Evolutionary conservation across 495 filamentous ascomycete genomes (phyloP).

Genomic region (Aspergillus sparsus): DNA sequence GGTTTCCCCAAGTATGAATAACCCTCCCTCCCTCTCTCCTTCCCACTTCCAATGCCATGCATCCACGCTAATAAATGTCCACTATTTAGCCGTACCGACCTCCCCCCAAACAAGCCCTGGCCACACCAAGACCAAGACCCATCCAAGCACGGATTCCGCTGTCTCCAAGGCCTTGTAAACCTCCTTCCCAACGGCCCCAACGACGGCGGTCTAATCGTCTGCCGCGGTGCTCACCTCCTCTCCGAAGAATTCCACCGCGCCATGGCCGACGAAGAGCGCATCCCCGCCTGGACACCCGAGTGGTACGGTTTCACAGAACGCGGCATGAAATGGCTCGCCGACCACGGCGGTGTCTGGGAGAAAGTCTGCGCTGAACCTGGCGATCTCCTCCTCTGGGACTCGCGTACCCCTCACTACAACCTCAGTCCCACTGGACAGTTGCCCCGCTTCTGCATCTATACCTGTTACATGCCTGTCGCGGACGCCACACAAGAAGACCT

Average conservation of each 20-base stretch:
- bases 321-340: slow-evolving; percentile 40
- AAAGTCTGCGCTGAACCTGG: slow-evolving; percentile 44
- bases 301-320: slow-evolving; percentile 41
- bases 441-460: slow-evolving; percentile 34
- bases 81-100: slow-evolving; percentile 29
- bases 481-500: slow-evolving; percentile 37
- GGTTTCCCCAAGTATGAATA: slow-evolving; percentile 26
- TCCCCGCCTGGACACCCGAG: slow-evolving; percentile 38
- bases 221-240: slow-evolving; percentile 35
- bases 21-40: too few relatives aligned
- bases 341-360: slow-evolving; percentile 35
- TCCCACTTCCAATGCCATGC: too few relatives aligned
- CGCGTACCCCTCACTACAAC: slow-evolving; percentile 42
- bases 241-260: slow-evolving; percentile 39
- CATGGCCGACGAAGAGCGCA: slow-evolving; percentile 33
- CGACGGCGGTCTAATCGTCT: slow-evolving; percentile 44
- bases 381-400: slow-evolving; percentile 44
- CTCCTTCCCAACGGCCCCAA: slow-evolving; percentile 43
- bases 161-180: slow-evolving; percentile 49
- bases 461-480: slow-evolving; percentile 39
- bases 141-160: slow-evolving; percentile 41
- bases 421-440: slow-evolving; percentile 24
- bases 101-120: slow-evolving; percentile 43
- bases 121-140: slow-evolving; percentile 50
- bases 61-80: not conserved